Conservation (phyloP, 306 rosid species). For the Clitoria ternatea region DNA sequence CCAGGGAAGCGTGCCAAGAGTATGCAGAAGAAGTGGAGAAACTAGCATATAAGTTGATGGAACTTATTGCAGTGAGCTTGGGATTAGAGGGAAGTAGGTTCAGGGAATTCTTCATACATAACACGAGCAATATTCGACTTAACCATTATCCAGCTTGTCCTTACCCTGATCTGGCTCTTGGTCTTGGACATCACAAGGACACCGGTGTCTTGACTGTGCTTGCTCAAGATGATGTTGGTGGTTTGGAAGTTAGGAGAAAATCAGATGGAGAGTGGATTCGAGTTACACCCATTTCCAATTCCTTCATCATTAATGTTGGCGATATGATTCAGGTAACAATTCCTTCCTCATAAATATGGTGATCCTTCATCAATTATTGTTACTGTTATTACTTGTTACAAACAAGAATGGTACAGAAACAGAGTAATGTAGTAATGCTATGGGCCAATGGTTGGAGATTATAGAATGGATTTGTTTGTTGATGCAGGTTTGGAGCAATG, state of each 20-base stretch:
- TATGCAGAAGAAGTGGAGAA: constrained; percentile 56
- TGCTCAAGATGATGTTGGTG: constrained; percentile 72
- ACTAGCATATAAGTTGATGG: constrained; percentile 56
- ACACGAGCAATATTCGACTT: constrained; percentile 50
- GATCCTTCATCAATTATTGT: neutral
- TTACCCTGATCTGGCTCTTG: constrained; percentile 66
- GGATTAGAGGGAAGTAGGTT: constrained; percentile 47
- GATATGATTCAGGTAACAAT: constrained; percentile 62
- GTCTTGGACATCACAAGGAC: constrained; percentile 90
- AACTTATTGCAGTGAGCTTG: constrained; percentile 53
- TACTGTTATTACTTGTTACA: neutral
- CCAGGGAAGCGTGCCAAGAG: constrained; percentile 59
- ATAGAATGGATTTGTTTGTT: neutral
- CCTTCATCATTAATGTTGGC: constrained; percentile 70
- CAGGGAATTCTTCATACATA: constrained; percentile 44
- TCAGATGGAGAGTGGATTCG: constrained; percentile 69
- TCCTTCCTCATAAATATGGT: neutral
- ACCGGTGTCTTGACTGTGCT: constrained; percentile 66
- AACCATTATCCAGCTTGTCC: constrained; percentile 80
- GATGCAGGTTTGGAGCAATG: constrained; percentile 85
- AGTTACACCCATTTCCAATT: constrained; percentile 55
- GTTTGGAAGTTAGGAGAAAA: constrained; percentile 58
- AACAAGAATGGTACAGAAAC: neutral
- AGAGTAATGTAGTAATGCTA: neutral
- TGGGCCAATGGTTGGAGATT: neutral